Evolutionary conservation across 768 basidiomycete genomes (phyloP).

Genomic region (Megacollybia marginata): DNA sequence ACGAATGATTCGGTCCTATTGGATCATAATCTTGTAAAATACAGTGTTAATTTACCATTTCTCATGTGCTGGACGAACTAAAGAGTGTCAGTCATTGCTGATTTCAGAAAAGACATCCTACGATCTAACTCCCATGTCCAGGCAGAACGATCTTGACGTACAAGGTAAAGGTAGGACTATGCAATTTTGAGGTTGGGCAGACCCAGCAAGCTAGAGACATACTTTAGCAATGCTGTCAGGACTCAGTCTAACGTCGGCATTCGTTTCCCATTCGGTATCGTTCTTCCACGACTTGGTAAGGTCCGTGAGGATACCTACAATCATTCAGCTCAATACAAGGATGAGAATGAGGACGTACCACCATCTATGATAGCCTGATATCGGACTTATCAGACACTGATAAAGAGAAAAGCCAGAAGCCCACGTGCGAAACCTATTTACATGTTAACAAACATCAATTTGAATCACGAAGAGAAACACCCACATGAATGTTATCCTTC

Average conservation of each 20-base stretch:
- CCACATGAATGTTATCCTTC: constrained; percentile 64
- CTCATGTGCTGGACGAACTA: too few species aligned
- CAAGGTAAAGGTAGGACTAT: too few species aligned
- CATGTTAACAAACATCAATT: background rate
- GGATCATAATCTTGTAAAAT: too few species aligned
- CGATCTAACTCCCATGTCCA: too few species aligned
- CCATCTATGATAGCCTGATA: constrained; percentile 65
- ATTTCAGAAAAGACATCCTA: too few species aligned
- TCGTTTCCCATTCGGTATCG: constrained; percentile 31
- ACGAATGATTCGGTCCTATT: too few species aligned
- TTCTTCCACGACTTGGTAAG: constrained; percentile 19
- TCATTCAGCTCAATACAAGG: background rate
- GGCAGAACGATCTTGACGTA: too few species aligned
- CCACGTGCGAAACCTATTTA: constrained; percentile 55
- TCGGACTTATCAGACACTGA: background rate
- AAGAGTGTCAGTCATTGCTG: too few species aligned
- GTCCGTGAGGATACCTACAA: constrained; percentile 26
- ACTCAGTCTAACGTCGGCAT: constrained; percentile 41
- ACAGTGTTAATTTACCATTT: too few species aligned
- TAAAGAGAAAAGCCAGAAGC: constrained; percentile 6
- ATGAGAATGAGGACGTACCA: constrained; percentile 17
- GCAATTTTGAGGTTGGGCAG: too few species aligned
- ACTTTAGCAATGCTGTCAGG: constrained; percentile 69
- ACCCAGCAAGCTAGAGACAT: too few species aligned
- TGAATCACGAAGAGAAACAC: constrained; percentile 3